Evolutionary conservation across 2,329 filamentous ascomycete species (phyloP).

Genomic region (Cladosporium sphaerospermum): DNA sequence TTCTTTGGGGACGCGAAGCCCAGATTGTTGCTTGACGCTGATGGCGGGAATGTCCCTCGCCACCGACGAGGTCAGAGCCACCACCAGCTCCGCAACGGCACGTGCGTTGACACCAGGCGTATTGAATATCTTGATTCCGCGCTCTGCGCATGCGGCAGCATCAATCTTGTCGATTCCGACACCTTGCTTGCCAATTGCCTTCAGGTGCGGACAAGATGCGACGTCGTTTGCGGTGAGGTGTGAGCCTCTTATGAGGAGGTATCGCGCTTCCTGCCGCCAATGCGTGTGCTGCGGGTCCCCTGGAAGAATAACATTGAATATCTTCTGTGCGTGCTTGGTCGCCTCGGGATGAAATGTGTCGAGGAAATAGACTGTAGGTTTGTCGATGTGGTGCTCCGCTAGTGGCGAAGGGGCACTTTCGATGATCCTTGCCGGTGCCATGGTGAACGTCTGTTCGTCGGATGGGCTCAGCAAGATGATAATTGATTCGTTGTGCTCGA

Average conservation of each 20-base stretch:
- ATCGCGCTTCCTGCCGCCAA: constrained; percentile 39
- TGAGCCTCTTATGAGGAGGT: constrained; percentile 36
- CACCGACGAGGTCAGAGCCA: constrained; percentile 27
- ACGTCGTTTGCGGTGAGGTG: constrained; percentile 22
- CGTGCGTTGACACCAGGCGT: constrained; percentile 41
- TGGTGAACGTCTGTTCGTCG: background rate
- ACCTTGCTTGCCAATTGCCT: constrained; percentile 44
- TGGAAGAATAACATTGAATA: constrained; percentile 37
- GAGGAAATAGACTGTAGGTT: constrained; percentile 19
- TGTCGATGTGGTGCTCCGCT: background rate
- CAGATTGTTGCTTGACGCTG: constrained; percentile 14
- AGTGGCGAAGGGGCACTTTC: constrained; percentile 2
- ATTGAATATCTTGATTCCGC: constrained; percentile 41
- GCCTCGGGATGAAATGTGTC: constrained; percentile 26
- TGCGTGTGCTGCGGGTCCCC: constrained; percentile 30
- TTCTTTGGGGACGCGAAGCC: constrained; percentile 34
- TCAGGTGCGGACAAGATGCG: constrained; percentile 25
- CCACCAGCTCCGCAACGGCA: constrained; percentile 30
- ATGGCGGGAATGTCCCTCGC: constrained; percentile 30
- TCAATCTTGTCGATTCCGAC: constrained; percentile 45
- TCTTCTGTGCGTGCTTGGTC: constrained; percentile 25
- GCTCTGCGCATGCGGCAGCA: constrained; percentile 32
- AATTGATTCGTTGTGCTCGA: too few relatives aligned
- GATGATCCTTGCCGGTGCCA: constrained; percentile 11
- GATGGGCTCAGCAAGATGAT: too few relatives aligned